Evolutionary conservation across 371 early-diverging fungal species (phyloP).

Genomic region (Dichotomocladium elegans): DNA sequence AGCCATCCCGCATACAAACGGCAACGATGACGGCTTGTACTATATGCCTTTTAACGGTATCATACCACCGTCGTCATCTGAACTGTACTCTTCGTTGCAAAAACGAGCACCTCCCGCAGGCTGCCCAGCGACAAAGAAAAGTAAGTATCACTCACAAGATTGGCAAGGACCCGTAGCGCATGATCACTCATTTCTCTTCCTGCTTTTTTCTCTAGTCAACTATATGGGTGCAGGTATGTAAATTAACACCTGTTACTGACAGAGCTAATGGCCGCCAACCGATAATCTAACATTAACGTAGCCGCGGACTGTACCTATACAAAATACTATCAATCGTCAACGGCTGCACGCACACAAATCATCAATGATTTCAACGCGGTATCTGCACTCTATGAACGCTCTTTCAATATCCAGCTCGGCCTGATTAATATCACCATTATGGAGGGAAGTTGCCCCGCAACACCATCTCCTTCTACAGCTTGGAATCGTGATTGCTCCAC

Average conservation of each 20-base stretch:
- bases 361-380: conserved; percentile 76
- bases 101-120: conserved; percentile 37
- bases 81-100: no score
- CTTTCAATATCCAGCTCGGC: conserved; percentile 87
- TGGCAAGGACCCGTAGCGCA: background rate
- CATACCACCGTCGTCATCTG: no score
- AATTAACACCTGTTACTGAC: no score
- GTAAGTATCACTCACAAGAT: conserved; percentile 17
- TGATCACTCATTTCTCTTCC: background rate
- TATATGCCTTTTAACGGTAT: no score
- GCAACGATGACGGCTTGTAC: no score
- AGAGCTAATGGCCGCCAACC: no score
- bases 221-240: conserved; percentile 26
- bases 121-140: conserved; percentile 38
- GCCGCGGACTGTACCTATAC: conserved; percentile 84
- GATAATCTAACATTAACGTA: no score
- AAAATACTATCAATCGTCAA: conserved; percentile 48
- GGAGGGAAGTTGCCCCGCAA: conserved; percentile 55
- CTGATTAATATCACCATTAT: conserved; percentile 79
- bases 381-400: conserved; percentile 76
- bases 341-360: conserved; percentile 66
- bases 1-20: no score
- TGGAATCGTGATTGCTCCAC: conserved; percentile 85
- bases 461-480: conserved; percentile 19
- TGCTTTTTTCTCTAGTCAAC: conserved; percentile 10